These are phyloP conservation scores for Isochrysis galbana DNA, from an alignment of 78 protist species.

Conservation along the genomic window DNA sequence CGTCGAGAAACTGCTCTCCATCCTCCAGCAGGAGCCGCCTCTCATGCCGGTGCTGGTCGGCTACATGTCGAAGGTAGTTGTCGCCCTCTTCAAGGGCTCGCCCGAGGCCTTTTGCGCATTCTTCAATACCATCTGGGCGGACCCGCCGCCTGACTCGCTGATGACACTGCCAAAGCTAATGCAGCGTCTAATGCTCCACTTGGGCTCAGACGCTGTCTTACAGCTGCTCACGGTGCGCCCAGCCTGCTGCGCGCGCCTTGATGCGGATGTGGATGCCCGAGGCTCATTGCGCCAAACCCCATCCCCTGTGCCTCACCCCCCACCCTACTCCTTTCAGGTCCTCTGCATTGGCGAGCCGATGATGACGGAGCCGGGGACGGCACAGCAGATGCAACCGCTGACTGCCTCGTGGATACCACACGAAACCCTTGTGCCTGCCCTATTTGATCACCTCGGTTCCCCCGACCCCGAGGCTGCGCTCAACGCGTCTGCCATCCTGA, in stretches of 20 bases:
- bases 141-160: background rate
- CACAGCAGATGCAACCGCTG: background rate
- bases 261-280: too few relatives aligned
- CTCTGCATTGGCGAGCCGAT: background rate
- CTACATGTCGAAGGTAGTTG: background rate
- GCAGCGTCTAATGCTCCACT: background rate
- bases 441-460: background rate
- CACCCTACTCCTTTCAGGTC: too few relatives aligned
- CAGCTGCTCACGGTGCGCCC: slow-evolving; percentile 5
- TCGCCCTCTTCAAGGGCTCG: background rate
- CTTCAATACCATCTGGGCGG: background rate
- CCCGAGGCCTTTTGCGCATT: background rate
- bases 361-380: background rate
- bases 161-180: background rate
- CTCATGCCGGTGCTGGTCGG: background rate
- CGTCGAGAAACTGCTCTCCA: background rate
- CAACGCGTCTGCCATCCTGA: background rate
- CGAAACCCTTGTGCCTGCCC: background rate
- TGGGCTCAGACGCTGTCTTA: background rate
- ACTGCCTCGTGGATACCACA: background rate
- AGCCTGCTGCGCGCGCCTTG: too few relatives aligned
- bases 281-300: too few relatives aligned
- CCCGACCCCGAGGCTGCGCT: background rate
- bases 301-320: too few relatives aligned
- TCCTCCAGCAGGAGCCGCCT: background rate